Conservation (phyloP, 1,284 basidiomycete species). For the Ustanciosporium gigantosporum region DNA sequence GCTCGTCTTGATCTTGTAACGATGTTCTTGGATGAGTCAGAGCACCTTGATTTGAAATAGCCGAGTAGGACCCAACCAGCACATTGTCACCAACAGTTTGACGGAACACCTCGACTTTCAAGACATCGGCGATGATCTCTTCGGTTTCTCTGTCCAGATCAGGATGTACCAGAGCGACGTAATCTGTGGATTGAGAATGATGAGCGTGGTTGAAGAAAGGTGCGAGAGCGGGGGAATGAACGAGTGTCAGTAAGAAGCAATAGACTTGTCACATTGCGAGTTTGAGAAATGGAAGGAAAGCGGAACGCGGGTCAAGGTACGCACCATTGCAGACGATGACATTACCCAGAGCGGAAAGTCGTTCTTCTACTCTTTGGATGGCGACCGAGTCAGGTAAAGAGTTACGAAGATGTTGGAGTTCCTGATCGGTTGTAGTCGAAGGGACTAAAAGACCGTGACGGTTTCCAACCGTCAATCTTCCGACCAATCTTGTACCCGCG, state of each 20-base stretch:
- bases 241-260: background rate
- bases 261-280: background rate
- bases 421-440: constrained; percentile 93
- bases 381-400: constrained; percentile 88
- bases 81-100: constrained; percentile 97
- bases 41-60: constrained; percentile 92
- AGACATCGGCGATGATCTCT: constrained; percentile 98
- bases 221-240: no score
- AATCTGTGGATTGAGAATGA: constrained; percentile 34
- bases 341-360: constrained; percentile 92
- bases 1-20: constrained; percentile 94
- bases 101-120: constrained; percentile 98
- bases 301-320: constrained; percentile 4
- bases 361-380: constrained; percentile 94
- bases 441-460: constrained; percentile 94
- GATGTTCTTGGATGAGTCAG: constrained; percentile 97
- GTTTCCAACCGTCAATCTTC: constrained; percentile 84
- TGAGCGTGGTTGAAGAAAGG: no score
- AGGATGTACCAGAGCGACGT: constrained; percentile 65
- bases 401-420: constrained; percentile 95
- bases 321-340: constrained; percentile 95
- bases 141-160: constrained; percentile 98
- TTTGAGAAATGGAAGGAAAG: background rate
- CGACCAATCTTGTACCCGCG: constrained; percentile 90
- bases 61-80: constrained; percentile 92